Conservation (phyloP, 208 protist species). For the Wallacemonas sp. region DNA sequence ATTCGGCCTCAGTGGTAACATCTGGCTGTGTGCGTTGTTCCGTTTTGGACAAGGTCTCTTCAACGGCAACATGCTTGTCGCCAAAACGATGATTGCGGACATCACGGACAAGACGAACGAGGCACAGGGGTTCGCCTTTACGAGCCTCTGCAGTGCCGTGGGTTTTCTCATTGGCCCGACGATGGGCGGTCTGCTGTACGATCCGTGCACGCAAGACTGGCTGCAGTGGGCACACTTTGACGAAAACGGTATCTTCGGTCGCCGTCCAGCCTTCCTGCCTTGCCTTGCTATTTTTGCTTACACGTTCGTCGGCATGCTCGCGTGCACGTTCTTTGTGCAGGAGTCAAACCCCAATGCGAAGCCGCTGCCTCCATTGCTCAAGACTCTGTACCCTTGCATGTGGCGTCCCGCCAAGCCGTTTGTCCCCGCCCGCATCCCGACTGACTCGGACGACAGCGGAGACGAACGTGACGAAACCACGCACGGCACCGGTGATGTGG, state of each 20-base stretch:
- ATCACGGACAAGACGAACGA: constrained; percentile 74
- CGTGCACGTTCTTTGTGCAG: constrained; percentile 25
- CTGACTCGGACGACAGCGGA: neutral
- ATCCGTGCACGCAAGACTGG: constrained; percentile 34
- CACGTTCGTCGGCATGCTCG: constrained; percentile 21
- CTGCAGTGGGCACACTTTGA: constrained; percentile 27
- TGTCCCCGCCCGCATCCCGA: neutral
- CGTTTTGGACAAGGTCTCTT: constrained; percentile 72
- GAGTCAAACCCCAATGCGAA: constrained; percentile 25
- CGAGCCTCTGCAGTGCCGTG: constrained; percentile 89
- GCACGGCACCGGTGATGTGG: neutral
- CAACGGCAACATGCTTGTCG: constrained; percentile 78
- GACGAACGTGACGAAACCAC: neutral
- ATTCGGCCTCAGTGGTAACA: constrained; percentile 58
- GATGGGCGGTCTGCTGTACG: constrained; percentile 63
- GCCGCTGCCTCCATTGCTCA: constrained; percentile 1
- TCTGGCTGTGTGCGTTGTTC: constrained; percentile 45
- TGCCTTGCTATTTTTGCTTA: constrained; percentile 35
- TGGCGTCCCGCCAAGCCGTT: neutral
- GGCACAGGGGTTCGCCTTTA: constrained; percentile 93
- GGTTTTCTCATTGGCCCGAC: constrained; percentile 61
- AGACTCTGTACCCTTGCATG: constrained; percentile 17
- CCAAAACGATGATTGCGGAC: constrained; percentile 75
- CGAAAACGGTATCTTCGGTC: constrained; percentile 20
- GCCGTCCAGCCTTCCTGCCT: constrained; percentile 53